Evolutionary conservation across 495 filamentous ascomycete genomes (phyloP).

Genomic region (Lasiosphaeria hispida): DNA sequence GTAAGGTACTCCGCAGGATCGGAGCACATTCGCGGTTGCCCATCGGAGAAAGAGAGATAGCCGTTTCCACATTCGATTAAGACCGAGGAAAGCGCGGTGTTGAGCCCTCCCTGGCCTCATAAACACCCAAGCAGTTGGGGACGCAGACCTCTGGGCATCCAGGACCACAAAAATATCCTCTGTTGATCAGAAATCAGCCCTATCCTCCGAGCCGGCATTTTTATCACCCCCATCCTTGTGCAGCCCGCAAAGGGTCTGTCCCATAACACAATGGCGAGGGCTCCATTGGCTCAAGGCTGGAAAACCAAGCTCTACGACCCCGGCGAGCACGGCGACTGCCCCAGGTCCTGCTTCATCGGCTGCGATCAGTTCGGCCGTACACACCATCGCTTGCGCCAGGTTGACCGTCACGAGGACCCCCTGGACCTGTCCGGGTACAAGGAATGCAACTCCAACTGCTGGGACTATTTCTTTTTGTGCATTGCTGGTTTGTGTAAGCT

Average conservation of each 20-base stretch:
- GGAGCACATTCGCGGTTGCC: not conserved
- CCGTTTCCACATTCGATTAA: not conserved
- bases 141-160: not conserved
- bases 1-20: no score
- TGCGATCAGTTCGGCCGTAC: slow-evolving; percentile 27
- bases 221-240: slow-evolving; percentile 8
- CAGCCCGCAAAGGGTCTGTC: not conserved
- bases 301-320: slow-evolving; percentile 20
- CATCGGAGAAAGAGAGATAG: not conserved
- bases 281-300: slow-evolving; percentile 11
- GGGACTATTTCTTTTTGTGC: slow-evolving; percentile 20
- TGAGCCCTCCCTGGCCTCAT: no score
- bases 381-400: slow-evolving; percentile 17
- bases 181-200: not conserved
- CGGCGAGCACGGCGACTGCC: slow-evolving; percentile 20
- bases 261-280: slow-evolving; percentile 1
- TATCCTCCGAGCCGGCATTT: slow-evolving; percentile 5
- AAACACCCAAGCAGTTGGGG: not conserved
- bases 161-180: no score
- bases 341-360: slow-evolving; percentile 22
- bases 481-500: slow-evolving; percentile 17
- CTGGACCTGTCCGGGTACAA: slow-evolving; percentile 22
- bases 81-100: not conserved
- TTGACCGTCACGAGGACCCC: slow-evolving; percentile 16
- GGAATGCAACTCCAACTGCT: slow-evolving; percentile 22